phyloP scores from a whole-genome alignment of 2,329 filamentous ascomycete genomes.

The Helicocarpus griseus region DNA sequence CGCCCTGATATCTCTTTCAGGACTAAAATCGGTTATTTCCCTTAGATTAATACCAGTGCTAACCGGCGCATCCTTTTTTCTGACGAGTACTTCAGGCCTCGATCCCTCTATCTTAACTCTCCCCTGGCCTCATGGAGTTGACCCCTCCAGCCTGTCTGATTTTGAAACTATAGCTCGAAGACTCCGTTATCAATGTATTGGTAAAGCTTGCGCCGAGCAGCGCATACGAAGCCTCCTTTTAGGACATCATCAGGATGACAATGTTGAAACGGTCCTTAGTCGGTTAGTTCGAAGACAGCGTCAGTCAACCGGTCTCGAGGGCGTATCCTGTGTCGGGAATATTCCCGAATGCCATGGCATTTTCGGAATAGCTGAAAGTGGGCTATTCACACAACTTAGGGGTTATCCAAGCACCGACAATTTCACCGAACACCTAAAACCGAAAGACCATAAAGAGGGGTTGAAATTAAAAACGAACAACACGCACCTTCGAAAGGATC shows the following conservation, averaged over 20 bases:
- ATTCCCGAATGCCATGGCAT: constrained; percentile 81
- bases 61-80: neutral
- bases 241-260: constrained; percentile 83
- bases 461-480: neutral
- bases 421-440: neutral
- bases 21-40: neutral
- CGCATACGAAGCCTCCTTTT: constrained; percentile 56
- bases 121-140: constrained; percentile 39
- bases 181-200: constrained; percentile 64
- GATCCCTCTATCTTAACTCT: constrained; percentile 32
- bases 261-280: constrained; percentile 82
- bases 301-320: constrained; percentile 56
- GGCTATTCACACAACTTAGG: constrained; percentile 18
- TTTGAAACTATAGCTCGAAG: constrained; percentile 69
- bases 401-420: neutral
- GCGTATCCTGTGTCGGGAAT: constrained; percentile 53
- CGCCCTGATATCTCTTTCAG: neutral
- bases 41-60: neutral
- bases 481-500: neutral
- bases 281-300: constrained; percentile 59
- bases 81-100: constrained; percentile 19
- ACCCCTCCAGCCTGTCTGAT: constrained; percentile 44
- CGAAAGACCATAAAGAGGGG: no score
- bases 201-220: constrained; percentile 45
- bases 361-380: constrained; percentile 60